These are phyloP conservation scores for Zoysia japonica DNA, from an alignment of 176 grass and related monocot genomes.

Conservation along the genomic window DNA sequence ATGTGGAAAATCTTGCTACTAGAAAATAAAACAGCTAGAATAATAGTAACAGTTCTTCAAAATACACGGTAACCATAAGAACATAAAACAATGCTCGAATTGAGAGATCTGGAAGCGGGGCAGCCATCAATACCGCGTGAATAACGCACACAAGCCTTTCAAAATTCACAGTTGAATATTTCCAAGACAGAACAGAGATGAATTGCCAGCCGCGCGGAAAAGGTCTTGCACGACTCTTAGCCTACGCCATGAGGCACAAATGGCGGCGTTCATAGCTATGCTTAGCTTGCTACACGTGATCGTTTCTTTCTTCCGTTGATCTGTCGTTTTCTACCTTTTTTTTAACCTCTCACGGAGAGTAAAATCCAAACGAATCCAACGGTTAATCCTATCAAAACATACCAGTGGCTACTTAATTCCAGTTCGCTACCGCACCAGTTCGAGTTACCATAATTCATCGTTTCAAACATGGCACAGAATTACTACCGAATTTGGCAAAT, in stretches of 20 bases:
- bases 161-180: no score
- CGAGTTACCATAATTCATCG: neutral
- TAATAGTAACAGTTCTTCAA: neutral
- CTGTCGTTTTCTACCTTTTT: slow-evolving; percentile 24
- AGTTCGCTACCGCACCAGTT: no score
- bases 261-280: neutral
- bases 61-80: no score
- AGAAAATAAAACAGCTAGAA: neutral
- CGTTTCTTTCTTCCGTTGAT: slow-evolving; percentile 30
- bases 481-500: slow-evolving; percentile 1
- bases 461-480: neutral
- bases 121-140: no score
- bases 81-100: neutral
- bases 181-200: no score
- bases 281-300: slow-evolving; percentile 35
- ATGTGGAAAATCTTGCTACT: neutral
- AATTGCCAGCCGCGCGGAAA: neutral
- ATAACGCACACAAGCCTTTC: no score
- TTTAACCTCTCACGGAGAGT: neutral
- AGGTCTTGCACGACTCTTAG: slow-evolving; percentile 30
- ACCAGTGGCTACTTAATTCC: no score
- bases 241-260: neutral
- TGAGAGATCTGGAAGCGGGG: neutral
- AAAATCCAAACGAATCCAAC: neutral
- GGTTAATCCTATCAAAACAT: neutral